A percentile compares a stretch with the other conserved stretches of the same genome.
phyloP scores from a whole-genome alignment of 495 filamentous ascomycete genomes.

The Xylaria castorea region DNA sequence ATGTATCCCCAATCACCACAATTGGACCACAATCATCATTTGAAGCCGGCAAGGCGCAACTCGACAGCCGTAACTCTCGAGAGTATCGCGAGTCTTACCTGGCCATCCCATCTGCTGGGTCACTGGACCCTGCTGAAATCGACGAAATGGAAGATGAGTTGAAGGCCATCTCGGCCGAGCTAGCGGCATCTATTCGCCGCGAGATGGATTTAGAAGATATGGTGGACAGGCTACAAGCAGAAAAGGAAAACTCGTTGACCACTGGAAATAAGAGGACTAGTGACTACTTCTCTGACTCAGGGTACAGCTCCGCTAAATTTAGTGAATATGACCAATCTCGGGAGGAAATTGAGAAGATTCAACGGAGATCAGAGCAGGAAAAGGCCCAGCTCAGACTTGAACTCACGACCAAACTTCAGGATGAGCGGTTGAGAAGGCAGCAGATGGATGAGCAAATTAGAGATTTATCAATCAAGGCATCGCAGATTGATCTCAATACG shows the following conservation, averaged over 20 bases:
- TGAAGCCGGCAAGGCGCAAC: slow-evolving; percentile 46
- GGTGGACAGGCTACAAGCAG: slow-evolving; percentile 82
- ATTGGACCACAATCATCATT: slow-evolving; percentile 44
- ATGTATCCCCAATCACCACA: slow-evolving; percentile 50
- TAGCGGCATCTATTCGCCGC: slow-evolving; percentile 88
- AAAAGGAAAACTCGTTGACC: slow-evolving; percentile 65
- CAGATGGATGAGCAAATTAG: slow-evolving; percentile 82
- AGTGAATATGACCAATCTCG: slow-evolving; percentile 71
- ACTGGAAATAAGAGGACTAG: slow-evolving; percentile 79
- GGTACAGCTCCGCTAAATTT: slow-evolving; percentile 78
- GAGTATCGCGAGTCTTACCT: slow-evolving; percentile 56
- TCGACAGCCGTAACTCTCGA: slow-evolving; percentile 36
- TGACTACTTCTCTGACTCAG: slow-evolving; percentile 97
- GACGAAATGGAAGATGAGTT: slow-evolving; percentile 93
- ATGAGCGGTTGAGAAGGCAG: slow-evolving; percentile 77
- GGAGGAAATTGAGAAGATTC: slow-evolving; percentile 84
- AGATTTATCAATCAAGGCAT: slow-evolving; percentile 76
- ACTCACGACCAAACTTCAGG: slow-evolving; percentile 79
- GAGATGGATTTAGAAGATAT: slow-evolving; percentile 98
- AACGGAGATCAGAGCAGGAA: slow-evolving; percentile 87
- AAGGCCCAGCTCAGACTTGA: slow-evolving; percentile 86
- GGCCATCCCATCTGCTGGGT: slow-evolving; percentile 52
- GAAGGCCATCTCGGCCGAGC: slow-evolving; percentile 87
- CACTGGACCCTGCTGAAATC: slow-evolving; percentile 51
- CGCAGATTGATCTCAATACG: slow-evolving; percentile 58